These are phyloP conservation scores for Amborella trichopoda DNA, from an alignment of 164 flowering plant genomes.

Conservation along the genomic window DNA sequence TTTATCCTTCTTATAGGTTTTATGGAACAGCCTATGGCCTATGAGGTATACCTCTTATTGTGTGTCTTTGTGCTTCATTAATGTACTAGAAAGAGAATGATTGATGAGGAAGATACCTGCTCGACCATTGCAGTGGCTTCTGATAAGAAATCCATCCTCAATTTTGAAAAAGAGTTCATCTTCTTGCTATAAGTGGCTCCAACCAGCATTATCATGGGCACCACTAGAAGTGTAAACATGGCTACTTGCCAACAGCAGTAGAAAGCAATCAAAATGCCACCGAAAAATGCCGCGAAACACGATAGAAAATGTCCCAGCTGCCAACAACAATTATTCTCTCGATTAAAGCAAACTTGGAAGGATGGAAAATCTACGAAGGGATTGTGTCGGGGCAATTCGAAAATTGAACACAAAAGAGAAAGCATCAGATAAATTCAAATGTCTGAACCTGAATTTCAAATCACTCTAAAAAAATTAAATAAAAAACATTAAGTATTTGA, in stretches of 20 bases:
- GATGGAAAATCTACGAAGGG: too few relatives aligned
- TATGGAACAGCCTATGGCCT: too few relatives aligned
- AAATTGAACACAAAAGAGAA: too few relatives aligned
- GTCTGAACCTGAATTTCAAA: too few relatives aligned
- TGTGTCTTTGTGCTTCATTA: too few relatives aligned
- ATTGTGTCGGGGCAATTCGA: too few relatives aligned
- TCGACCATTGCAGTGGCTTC: conserved; percentile 52
- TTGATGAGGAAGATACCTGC: conserved; percentile 26
- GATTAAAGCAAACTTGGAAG: too few relatives aligned
- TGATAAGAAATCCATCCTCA: conserved; percentile 29
- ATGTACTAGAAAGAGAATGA: too few relatives aligned
- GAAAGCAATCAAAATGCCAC: conserved; percentile 42
- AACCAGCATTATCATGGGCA: conserved; percentile 38
- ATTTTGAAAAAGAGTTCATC: conserved; percentile 38
- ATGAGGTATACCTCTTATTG: too few relatives aligned
- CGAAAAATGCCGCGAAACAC: conserved; percentile 37
- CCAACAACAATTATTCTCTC: conserved; percentile 1
- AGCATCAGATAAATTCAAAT: too few relatives aligned
- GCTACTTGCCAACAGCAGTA: conserved; percentile 54
- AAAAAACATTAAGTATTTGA: too few relatives aligned
- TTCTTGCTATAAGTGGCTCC: conserved; percentile 57
- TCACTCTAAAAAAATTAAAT: too few relatives aligned
- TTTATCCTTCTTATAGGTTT: neutral
- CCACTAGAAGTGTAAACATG: conserved; percentile 37
- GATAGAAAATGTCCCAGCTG: conserved; percentile 62